Conservation (phyloP, 495 filamentous ascomycete genomes). For the Hypoxylon lienhwacheense region DNA sequence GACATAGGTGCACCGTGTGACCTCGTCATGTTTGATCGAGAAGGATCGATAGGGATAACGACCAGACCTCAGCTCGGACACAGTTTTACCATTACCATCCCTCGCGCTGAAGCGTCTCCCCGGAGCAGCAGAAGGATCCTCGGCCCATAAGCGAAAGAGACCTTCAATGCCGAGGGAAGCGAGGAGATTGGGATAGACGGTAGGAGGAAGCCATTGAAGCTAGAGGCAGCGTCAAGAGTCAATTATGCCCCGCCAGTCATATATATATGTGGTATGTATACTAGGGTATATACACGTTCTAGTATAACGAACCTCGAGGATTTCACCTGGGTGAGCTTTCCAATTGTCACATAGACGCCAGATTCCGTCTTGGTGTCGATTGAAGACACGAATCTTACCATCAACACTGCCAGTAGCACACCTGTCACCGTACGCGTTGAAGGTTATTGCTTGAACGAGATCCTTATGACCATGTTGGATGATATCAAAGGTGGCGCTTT, state of each 20-base stretch:
- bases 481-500: conserved; percentile 42
- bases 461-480: conserved; percentile 67
- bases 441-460: conserved; percentile 66
- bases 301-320: conserved; percentile 69
- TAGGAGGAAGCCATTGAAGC: conserved; percentile 75
- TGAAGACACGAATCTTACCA: conserved; percentile 91
- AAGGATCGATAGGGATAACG: conserved; percentile 65
- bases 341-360: conserved; percentile 86
- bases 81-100: conserved; percentile 40
- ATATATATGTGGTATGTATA: neutral
- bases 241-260: neutral
- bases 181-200: conserved; percentile 59
- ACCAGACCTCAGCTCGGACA: conserved; percentile 49
- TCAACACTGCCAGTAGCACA: conserved; percentile 89
- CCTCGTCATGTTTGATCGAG: conserved; percentile 72
- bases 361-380: conserved; percentile 69
- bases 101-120: conserved; percentile 72
- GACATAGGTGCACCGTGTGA: conserved; percentile 71
- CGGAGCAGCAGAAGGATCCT: conserved; percentile 74
- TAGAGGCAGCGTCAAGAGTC: conserved; percentile 36
- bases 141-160: conserved; percentile 85
- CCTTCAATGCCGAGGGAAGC: conserved; percentile 80
- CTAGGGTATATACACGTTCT: neutral
- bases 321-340: conserved; percentile 88
- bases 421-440: conserved; percentile 83